Conservation (phyloP, 495 filamentous ascomycete species). For the Aspergillus affinis region DNA sequence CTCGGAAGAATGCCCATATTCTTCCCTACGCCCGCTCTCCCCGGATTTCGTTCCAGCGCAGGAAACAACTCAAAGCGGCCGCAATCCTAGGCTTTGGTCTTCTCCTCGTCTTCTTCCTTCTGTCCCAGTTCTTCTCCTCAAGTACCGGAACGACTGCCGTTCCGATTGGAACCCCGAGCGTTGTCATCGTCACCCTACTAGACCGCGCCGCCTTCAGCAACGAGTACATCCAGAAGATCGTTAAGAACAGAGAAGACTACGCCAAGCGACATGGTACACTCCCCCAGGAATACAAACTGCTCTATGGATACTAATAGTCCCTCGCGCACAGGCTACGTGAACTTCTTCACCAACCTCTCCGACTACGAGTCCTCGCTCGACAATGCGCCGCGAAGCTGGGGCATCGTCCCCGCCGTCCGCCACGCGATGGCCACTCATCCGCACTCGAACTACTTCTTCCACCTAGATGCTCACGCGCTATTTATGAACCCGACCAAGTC, state of each 20-base stretch:
- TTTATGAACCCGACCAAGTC: slow-evolving; percentile 83
- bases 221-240: slow-evolving; percentile 66
- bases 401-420: slow-evolving; percentile 78
- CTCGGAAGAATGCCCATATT: slow-evolving; percentile 74
- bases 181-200: slow-evolving; percentile 85
- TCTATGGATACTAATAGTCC: neutral
- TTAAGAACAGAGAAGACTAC: slow-evolving; percentile 82
- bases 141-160: slow-evolving; percentile 33
- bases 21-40: slow-evolving; percentile 61
- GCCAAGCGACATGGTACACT: slow-evolving; percentile 81
- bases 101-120: slow-evolving; percentile 61
- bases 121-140: slow-evolving; percentile 50
- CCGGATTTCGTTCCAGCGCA: slow-evolving; percentile 60
- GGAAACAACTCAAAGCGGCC: slow-evolving; percentile 64
- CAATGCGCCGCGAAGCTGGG: slow-evolving; percentile 68
- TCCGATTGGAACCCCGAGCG: slow-evolving; percentile 70
- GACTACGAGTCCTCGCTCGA: slow-evolving; percentile 69
- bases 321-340: slow-evolving; percentile 67
- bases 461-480: slow-evolving; percentile 75
- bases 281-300: neutral
- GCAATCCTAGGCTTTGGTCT: slow-evolving; percentile 56
- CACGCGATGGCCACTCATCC: slow-evolving; percentile 83
- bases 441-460: slow-evolving; percentile 76
- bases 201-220: slow-evolving; percentile 60
- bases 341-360: slow-evolving; percentile 71